Evolutionary conservation across 169 alveolate genomes (phyloP).

Genomic region (Amoebophrya sp.): DNA sequence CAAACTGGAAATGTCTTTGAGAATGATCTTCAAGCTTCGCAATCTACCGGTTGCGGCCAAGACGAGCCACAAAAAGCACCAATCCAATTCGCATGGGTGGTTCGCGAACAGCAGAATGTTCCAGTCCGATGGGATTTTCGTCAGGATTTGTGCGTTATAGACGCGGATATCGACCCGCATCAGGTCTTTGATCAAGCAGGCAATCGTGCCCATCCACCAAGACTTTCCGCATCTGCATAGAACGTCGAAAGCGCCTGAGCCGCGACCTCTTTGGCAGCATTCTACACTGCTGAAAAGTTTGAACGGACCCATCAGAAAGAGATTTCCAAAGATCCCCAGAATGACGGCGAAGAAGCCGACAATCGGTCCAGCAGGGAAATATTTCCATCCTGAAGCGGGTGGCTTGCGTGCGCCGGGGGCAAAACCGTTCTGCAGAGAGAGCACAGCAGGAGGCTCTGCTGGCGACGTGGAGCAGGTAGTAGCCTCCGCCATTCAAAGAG

Average conservation of each 20-base stretch:
- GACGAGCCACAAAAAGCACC: neutral
- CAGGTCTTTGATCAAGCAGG: neutral
- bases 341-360: neutral
- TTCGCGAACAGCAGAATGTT: neutral
- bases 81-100: conserved; percentile 14
- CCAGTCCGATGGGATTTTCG: neutral
- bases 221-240: neutral
- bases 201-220: neutral
- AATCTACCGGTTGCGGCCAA: neutral
- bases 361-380: neutral
- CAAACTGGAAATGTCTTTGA: neutral
- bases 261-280: neutral
- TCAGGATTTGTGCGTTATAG: neutral
- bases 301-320: neutral
- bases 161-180: neutral
- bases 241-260: neutral
- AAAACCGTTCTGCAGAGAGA: too few relatives aligned
- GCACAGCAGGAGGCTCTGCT: too few relatives aligned
- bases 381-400: neutral
- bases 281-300: neutral
- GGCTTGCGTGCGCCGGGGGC: neutral
- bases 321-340: neutral
- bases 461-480: too few relatives aligned
- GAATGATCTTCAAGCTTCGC: neutral
- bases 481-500: too few relatives aligned